Evolutionary conservation across 257 asterid genomes (phyloP).

Genomic region (Solanum pennellii): DNA sequence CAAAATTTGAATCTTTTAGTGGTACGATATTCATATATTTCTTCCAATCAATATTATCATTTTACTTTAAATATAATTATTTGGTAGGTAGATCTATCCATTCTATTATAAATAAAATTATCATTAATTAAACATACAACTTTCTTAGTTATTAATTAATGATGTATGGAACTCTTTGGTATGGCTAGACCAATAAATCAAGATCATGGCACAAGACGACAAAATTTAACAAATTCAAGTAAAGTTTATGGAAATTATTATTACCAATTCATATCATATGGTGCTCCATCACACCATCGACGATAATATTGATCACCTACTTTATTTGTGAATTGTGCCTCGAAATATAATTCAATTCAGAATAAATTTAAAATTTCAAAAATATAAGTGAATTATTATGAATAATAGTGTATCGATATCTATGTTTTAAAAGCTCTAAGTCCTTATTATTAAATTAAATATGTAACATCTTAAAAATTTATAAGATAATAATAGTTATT

Average conservation of each 20-base stretch:
- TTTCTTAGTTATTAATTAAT: background rate
- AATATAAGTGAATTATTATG: too few relatives aligned
- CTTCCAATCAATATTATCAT: background rate
- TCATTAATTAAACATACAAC: background rate
- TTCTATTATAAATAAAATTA: background rate
- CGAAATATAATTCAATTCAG: too few relatives aligned
- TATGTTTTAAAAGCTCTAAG: too few relatives aligned
- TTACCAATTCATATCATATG: background rate
- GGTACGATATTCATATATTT: background rate
- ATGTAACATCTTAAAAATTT: rapidly evolving
- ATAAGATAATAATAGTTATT: too few relatives aligned
- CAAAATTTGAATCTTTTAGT: background rate
- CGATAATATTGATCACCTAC: background rate
- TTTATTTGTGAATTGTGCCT: background rate
- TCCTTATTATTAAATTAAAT: too few relatives aligned
- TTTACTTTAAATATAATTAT: background rate
- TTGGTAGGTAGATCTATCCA: background rate
- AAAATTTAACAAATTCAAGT: background rate
- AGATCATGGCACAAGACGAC: background rate
- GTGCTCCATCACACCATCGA: background rate
- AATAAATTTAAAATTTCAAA: too few relatives aligned
- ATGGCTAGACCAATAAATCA: background rate
- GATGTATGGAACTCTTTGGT: background rate
- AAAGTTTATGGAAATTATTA: background rate
- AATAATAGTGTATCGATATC: background rate